Evolutionary conservation across 306 rosid species (phyloP), one percentile per base, ranked within the genome.

Genomic region (Cucurbita maxima): DNA sequence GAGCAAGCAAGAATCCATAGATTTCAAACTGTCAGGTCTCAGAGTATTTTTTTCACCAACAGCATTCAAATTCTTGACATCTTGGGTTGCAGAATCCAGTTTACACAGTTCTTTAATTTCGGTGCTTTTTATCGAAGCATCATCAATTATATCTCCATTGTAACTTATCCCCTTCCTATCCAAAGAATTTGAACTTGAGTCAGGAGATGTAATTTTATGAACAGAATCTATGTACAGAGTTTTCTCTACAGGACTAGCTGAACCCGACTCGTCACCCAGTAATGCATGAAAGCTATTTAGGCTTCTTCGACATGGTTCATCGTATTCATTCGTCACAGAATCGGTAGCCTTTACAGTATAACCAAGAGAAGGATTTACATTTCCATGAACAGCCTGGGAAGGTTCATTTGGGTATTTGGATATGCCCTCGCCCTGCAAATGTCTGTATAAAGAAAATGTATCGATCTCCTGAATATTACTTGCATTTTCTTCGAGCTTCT

Each of bases 141-240:
- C 81, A 37, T 79, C 81, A 30, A 68, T 60, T 76, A 62, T 77
- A 52, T 72, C 82, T 48, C 54, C 80, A 40, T 41, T 64, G 76
- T 59, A 44, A 81, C 76, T 79, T 64, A 62, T 47, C 30, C 77
- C 79, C 57, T 63, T 80, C 78, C 70, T 48, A 75, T 83, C 88
- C 41, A 78, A 81, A 77, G 84, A 80, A 79, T 71, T 53, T 79
- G 92, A 77, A 76, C 50, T 79, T 66, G 87, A 79, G 52, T 51
- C 58, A 5, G 77, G 77, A 75, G 89, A 79, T 75, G 79, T 84
- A 6, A 73, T 72, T 59, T 77, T 83, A 7, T 79, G 84, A 56
- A 85, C 80, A 51, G 86, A 89, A 75, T 94, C 99, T 6, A 94
- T 69, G 77, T 87, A 81, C 19, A 85, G 84, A 80, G 96, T 90